Evolutionary conservation across 495 filamentous ascomycete species (phyloP).

Genomic region (Clohesyomyces aquaticus): DNA sequence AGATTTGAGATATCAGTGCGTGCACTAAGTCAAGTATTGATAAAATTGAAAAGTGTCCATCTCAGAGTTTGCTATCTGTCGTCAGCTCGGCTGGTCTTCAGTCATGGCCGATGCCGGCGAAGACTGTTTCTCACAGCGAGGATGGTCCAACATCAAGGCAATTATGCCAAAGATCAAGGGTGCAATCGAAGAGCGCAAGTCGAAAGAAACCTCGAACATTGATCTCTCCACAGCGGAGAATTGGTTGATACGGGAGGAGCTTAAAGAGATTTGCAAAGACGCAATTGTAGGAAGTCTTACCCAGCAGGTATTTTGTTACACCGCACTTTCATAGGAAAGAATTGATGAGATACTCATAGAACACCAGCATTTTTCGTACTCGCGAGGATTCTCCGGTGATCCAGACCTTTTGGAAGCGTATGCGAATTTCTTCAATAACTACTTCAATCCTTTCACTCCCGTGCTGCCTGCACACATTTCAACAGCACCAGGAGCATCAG

Average conservation of each 20-base stretch:
- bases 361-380: constrained; percentile 44
- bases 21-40: not conserved
- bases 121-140: constrained; percentile 17
- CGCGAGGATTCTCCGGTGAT: constrained; percentile 41
- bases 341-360: not conserved
- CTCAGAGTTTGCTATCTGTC: not conserved
- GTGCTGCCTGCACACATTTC: constrained; percentile 48
- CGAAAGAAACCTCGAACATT: constrained; percentile 11
- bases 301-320: not conserved
- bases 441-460: constrained; percentile 46
- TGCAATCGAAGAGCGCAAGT: constrained; percentile 14
- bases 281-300: constrained; percentile 28
- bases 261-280: constrained; percentile 31
- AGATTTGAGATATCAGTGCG: not conserved
- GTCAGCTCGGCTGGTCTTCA: not conserved
- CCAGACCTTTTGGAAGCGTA: constrained; percentile 44
- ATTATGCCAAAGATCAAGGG: constrained; percentile 31
- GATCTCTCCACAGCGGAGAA: constrained; percentile 47
- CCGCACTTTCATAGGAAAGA: not conserved
- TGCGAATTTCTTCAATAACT: constrained; percentile 48
- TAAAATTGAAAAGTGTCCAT: not conserved
- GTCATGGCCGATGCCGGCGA: not conserved
- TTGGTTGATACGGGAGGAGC: constrained; percentile 30
- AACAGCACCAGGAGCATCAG: constrained; percentile 47
- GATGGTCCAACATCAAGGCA: constrained; percentile 19